phyloP scores from a whole-genome alignment of 495 filamentous ascomycete species.

The Cudoniella acicularis region DNA sequence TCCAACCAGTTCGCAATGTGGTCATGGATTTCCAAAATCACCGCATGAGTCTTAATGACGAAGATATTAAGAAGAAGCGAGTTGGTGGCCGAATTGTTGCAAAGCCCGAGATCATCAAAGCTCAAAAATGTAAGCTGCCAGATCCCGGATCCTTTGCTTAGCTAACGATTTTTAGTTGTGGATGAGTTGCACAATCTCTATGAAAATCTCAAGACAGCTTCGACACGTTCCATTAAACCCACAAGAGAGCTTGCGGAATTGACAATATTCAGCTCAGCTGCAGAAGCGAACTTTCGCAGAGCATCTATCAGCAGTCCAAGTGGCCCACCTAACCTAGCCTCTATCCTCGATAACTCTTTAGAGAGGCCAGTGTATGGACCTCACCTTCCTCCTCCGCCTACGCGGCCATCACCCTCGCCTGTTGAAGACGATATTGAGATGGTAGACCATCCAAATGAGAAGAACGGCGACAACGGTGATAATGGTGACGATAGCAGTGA shows the following conservation, averaged over 20 bases:
- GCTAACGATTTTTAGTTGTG: conserved; percentile 44
- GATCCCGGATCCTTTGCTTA: not conserved
- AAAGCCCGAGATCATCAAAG: conserved; percentile 59
- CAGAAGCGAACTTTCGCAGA: conserved; percentile 54
- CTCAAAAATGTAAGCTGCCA: conserved; percentile 65
- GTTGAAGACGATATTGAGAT: conserved; percentile 25
- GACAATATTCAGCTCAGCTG: conserved; percentile 62
- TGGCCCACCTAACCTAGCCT: conserved; percentile 17
- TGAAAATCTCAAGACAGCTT: conserved; percentile 59
- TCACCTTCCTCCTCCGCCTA: conserved; percentile 21
- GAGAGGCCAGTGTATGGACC: conserved; percentile 29
- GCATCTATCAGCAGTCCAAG: conserved; percentile 42
- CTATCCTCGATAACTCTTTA: conserved; percentile 30
- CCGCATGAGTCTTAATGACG: conserved; percentile 57
- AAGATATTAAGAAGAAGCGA: conserved; percentile 55
- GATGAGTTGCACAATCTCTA: conserved; percentile 72
- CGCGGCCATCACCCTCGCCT: not conserved
- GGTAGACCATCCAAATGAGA: conserved; percentile 18
- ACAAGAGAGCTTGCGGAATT: conserved; percentile 78
- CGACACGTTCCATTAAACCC: conserved; percentile 54
- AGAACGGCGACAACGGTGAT: not conserved
- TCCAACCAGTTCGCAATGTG: conserved; percentile 77
- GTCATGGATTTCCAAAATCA: conserved; percentile 68
- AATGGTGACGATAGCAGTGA: conserved; percentile 22
- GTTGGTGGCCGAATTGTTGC: conserved; percentile 57